Evolutionary conservation across 2,329 filamentous ascomycete genomes (phyloP), one percentile per base, ranked within the genome.

Genomic region (Exserohilum turcica): DNA sequence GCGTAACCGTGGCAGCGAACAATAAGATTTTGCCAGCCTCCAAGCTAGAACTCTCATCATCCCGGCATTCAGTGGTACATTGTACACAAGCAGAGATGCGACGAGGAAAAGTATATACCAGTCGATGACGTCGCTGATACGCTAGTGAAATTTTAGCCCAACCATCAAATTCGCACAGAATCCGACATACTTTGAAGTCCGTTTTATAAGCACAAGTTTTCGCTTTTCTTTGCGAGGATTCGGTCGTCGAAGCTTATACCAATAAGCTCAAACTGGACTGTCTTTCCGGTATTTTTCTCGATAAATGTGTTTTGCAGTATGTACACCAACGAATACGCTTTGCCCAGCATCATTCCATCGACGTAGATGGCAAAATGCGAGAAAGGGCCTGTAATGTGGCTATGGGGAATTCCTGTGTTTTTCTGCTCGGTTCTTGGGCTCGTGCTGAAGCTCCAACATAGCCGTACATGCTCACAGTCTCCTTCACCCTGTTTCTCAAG

Each of bases 381-480:
- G 40, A 74, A 73, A 1, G 71, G 60, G 0, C 74, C 74, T 3
- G 73, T 77, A 2, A 68, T 38, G 0, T 51, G n/a, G 31, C 73
- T 76, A 43, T 61, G 67, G 2, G 71, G 72, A 7, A 72, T 33
- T 1, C 52, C 59, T 3, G 37, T 4, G 1, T 43, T 9, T 19
- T 10, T 45, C 2, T 5, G 29, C 8, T 35, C 19, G 18, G 7
- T 15, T 4, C 37, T 16, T 9, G 21, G 38, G 15, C 36, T 16
- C 16, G 37, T 40, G 13, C 27, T 29, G 27, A 48, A 67, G 12
- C 37, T 45, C 72, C 70, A 75, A 31, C 45, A 60, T 10, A 75
- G 43, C 12, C 71, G 61, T n/a, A 46, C 35, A 37, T 72, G 66
- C 39, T 32, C 38, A 7, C 27, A 53, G 2, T 68, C 61, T 5